Evolutionary conservation across 352 stramenopile genomes (phyloP), one percentile per base, ranked within the genome.

Genomic region (Thalassiosira livingstoniorum): DNA sequence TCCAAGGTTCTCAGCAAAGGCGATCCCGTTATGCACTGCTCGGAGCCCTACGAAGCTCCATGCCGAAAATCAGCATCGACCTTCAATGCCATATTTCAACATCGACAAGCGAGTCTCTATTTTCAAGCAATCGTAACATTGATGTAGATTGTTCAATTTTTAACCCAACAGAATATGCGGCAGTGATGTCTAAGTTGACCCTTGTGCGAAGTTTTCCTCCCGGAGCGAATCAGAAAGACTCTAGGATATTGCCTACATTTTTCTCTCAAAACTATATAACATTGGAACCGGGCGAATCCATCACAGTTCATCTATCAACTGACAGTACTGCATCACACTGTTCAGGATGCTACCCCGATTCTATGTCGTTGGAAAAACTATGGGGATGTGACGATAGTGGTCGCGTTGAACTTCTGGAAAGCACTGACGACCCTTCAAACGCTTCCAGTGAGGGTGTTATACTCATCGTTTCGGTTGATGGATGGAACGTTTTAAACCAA

Each of bases 231-330:
- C 39, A 34, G 25, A 71, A 43, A 45, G 71, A 85, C 69, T 47
- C 25, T 39, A 64, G 42, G 0, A 74, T 78, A 45, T 53, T 85
- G 3, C 71, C 71, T 18, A 66, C 58, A 29, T 75, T 78, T 51
- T 85, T 74, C 18, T 80, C 72, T 32, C 35, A 70, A 1, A 85
- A 85, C 25, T 85, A 78, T 35, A 51, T 85, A 0, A 81, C 70
- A 4, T 60, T 85, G 35, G 7, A 81, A 53, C 71, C 78, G 51
- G 71, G 68, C 51, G 78, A 85, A 43, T 66, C 25, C 7, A 55
- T 54, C 37, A 13, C 37, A 63, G 66, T 78, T 7, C 18, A 65
- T 25, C 55, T 29, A 34, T 5, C 31, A 1, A 21, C 34, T 27
- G 45, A 42, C 64, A 32, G 54, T 2, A 23, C 42, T n/a, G 34